Evolutionary conservation across 225 moss, liverwort and hornwort species (phyloP), one percentile per base, ranked within the genome.

Genomic region (Anthoceros angustus): DNA sequence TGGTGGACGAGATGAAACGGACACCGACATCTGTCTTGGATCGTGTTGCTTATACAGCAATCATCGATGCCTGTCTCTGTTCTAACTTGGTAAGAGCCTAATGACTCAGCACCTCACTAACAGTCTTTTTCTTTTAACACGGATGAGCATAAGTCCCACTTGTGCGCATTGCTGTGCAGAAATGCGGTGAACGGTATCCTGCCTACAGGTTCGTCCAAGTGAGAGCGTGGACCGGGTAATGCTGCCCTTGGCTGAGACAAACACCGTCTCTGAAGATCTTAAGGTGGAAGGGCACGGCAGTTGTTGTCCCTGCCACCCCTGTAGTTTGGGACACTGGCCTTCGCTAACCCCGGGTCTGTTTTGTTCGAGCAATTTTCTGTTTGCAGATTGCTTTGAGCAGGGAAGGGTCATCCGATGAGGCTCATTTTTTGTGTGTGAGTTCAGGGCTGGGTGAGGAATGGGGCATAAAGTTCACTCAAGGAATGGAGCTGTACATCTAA

Each of bases 41-140:
- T 76, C 88, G 95, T 66, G 82, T 95, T 74, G 95, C 95, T 20
- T 95, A 91, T 73, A 83, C 90, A 69, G 84, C 94, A 32, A 86
- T 90, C 42, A 77, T 95, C 16, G 94, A 95, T 73, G 94, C 90
- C 62, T n/a, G n/a, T n/a, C n/a, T n/a, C n/a, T n/a, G n/a, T n/a
- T n/a, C n/a, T n/a, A n/a, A n/a, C n/a, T 8, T 16, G 20, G 21
- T 71, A 66, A 72, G 55, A 62, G 68, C 48, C 11, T 11, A 10
- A 15, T 15, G 15, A 49, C 48, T 10, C 12, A 11, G 12, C 11
- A 15, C 11, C 15, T 49, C 11, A 11, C 11, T 3, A 65, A 11
- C 10, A 11, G 14, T 12, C 21, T 67, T 62, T n/a, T 12, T 61
- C 78, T 98, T 41, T 81, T 80, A 77, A 68, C 86, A 69, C 83